Percentiles rank a stretch among this genome's conserved stretches.
These are phyloP conservation scores for Xylaria sp. DNA, from an alignment of 2,329 filamentous ascomycete species.

Conservation along the genomic window DNA sequence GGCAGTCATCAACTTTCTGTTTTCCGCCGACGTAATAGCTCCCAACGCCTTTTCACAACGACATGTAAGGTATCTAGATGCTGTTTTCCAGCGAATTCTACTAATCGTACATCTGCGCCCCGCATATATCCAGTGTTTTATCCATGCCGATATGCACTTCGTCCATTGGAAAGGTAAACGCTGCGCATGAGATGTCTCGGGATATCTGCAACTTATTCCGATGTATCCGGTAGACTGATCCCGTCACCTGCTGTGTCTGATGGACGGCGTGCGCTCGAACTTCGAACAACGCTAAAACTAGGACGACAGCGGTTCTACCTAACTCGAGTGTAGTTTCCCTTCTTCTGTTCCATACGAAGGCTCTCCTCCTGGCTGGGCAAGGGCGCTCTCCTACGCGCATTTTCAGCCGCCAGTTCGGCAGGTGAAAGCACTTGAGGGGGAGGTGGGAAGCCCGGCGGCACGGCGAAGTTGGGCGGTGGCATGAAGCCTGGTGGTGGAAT, in stretches of 20 bases:
- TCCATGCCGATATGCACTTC: not conserved
- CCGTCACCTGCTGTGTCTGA: not conserved
- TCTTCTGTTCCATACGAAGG: conserved; percentile 78
- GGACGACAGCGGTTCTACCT: conserved; percentile 50
- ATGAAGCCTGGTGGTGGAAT: conserved; percentile 58
- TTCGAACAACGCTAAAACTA: not conserved
- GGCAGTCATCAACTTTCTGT: conserved; percentile 12
- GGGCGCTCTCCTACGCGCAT: conserved; percentile 79
- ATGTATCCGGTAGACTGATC: not conserved
- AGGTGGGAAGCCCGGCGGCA: conserved; percentile 51
- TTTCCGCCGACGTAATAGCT: not conserved
- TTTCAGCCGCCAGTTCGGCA: conserved; percentile 33
- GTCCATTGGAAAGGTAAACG: not conserved
- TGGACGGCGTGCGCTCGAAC: not conserved
- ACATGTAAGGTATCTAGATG: conserved; percentile 38
- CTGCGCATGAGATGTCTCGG: not conserved
- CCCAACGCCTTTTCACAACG: conserved; percentile 27
- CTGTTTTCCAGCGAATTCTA: conserved; percentile 33
- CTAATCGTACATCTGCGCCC: conserved; percentile 25
- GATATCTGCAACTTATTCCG: too few species aligned
- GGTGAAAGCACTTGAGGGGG: conserved; percentile 45
- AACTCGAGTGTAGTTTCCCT: conserved; percentile 67
- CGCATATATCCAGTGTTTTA: not conserved
- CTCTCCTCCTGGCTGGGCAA: conserved; percentile 87
- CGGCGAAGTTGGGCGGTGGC: conserved; percentile 57